Evolutionary conservation across 768 basidiomycete species (phyloP), one percentile per base, ranked within the genome.

Genomic region (Mycena vitilis): DNA sequence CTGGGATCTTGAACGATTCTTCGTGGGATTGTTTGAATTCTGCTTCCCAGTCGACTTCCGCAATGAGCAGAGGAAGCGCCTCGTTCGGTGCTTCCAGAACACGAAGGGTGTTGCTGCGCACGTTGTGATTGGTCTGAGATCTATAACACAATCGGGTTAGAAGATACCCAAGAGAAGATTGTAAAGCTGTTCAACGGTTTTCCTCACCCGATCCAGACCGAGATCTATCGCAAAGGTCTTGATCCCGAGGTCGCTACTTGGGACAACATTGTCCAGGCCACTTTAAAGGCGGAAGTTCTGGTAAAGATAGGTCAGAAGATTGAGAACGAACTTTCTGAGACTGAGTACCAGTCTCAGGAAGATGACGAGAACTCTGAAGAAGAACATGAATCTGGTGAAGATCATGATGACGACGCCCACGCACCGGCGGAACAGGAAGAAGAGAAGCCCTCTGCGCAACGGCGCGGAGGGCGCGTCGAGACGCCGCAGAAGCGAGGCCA

Each of bases 31-130:
- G 13, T 82, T 80, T 62, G 73, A 81, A 34, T 79, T 79, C 34
- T 81, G 81, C 40, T 83, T 82, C 69, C 80, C 81, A 0, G 54
- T 75, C 0, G 71, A 79, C 40, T 81, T 59, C 65, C 57, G 37
- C 23, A 54, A 60, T 30, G 13, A 22, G 48, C 57, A 58, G 59
- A 18, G 63, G 15, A 57, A 56, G 52, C 36, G 47, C 7, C 25
- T 59, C 5, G 23, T 44, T 22, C 55, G 48, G 11, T 60, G 54
- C 22, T 48, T 37, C 51, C 68, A 69, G 40, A 40, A 56, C 25
- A 38, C 37, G 7, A 56, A 59, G 20, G 70, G 60, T 0, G 73
- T 81, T 0, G 47, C 69, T 0, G 74, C 73, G 0, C 79, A 72
- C 52, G 65, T 76, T 6, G 74, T 74, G 71, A 77, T 44, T 65